These are phyloP conservation scores for Pezicula neosporulosa DNA, from an alignment of 2,329 filamentous ascomycete genomes.

Conservation along the genomic window DNA sequence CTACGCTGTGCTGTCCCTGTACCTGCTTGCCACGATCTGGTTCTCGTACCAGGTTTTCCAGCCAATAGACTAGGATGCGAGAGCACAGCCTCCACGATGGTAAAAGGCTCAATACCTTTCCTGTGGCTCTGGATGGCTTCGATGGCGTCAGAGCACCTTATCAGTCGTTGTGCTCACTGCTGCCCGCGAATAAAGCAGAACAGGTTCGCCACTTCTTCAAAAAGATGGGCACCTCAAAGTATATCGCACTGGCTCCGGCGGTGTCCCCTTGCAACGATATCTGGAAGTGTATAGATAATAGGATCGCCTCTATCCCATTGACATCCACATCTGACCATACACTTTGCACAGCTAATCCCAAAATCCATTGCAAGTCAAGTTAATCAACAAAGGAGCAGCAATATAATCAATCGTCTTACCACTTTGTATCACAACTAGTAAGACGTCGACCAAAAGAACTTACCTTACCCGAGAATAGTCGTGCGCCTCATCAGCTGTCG, in stretches of 20 bases:
- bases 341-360: slow-evolving; percentile 12
- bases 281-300: slow-evolving; percentile 15
- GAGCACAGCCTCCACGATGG: slow-evolving; percentile 4
- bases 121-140: slow-evolving; percentile 4
- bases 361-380: slow-evolving; percentile 17
- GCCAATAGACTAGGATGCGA: slow-evolving; percentile 8
- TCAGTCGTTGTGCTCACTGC: slow-evolving; percentile 2
- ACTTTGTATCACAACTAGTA: not conserved
- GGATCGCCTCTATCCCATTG: slow-evolving; percentile 8
- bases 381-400: slow-evolving; percentile 4
- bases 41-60: slow-evolving; percentile 1
- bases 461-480: not conserved
- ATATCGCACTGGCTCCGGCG: slow-evolving; percentile 11
- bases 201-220: slow-evolving; percentile 17
- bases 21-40: slow-evolving; percentile 1
- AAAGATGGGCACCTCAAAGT: slow-evolving; percentile 24
- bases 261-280: slow-evolving; percentile 22
- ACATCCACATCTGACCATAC: slow-evolving; percentile 5
- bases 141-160: slow-evolving; percentile 15
- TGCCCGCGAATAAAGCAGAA: slow-evolving; percentile 18
- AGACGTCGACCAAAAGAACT: not conserved
- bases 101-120: not conserved
- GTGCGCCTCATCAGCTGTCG: not conserved
- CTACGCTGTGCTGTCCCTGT: not conserved
- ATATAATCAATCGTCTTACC: not conserved